Evolutionary conservation across 2,329 filamentous ascomycete species (phyloP).

Genomic region (Simplicillium aogashimaense): DNA sequence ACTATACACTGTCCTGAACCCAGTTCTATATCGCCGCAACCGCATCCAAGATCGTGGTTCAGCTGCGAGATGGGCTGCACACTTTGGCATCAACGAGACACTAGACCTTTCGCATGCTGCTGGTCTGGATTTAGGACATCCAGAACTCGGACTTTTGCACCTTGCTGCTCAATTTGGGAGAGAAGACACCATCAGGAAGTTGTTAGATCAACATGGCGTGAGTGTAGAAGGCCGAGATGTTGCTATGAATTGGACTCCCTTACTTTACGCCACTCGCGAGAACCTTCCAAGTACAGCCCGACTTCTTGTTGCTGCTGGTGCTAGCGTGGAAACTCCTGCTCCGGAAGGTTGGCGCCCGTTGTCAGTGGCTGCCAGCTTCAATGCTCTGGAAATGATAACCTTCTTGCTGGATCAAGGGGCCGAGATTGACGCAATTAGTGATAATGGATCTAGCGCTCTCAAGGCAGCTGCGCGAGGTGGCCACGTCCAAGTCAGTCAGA

Average conservation of each 20-base stretch:
- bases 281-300: conserved; percentile 6
- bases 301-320: conserved; percentile 3
- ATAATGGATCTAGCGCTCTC: conserved; percentile 7
- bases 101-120: background rate
- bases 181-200: background rate
- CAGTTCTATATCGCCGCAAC: conserved; percentile 1
- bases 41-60: background rate
- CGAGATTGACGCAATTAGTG: conserved; percentile 2
- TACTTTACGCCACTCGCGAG: conserved; percentile 6
- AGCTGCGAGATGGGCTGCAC: conserved; percentile 3
- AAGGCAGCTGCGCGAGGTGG: conserved; percentile 6
- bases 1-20: background rate
- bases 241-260: conserved; percentile 4
- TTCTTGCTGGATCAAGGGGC: conserved; percentile 5
- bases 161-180: conserved; percentile 3
- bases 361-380: conserved; percentile 7
- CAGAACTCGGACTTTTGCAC: conserved; percentile 3
- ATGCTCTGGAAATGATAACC: conserved; percentile 4
- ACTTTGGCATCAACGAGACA: background rate
- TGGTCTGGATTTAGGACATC: background rate
- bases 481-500: conserved; percentile 3
- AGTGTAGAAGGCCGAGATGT: conserved; percentile 2
- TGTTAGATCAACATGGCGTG: conserved; percentile 3
- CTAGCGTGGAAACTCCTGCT: conserved; percentile 2
- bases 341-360: conserved; percentile 8